Conservation (phyloP, 2,329 filamentous ascomycete species). For the Xylaria sp. region DNA sequence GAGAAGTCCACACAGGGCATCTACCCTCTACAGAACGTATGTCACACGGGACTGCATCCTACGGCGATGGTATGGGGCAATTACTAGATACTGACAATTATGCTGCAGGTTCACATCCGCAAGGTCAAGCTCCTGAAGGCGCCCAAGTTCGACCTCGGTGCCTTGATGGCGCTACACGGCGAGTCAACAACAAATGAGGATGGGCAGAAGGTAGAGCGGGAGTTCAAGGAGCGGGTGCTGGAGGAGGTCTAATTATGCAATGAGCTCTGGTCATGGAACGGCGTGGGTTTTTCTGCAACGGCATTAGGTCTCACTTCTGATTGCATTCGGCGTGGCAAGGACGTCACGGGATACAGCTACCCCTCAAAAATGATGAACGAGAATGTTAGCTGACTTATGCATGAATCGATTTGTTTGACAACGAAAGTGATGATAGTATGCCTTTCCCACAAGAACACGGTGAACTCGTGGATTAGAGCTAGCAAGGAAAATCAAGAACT, state of each 20-base stretch:
- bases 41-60: conserved; percentile 51
- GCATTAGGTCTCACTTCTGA: conserved; percentile 60
- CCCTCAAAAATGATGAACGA: conserved; percentile 50
- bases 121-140: conserved; percentile 99
- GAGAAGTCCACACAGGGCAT: conserved; percentile 99
- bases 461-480: neutral
- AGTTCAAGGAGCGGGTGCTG: conserved; percentile 98
- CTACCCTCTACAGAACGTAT: conserved; percentile 98
- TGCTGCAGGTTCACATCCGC: conserved; percentile 92
- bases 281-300: conserved; percentile 59
- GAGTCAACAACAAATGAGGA: conserved; percentile 96
- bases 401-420: conserved; percentile 34
- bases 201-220: conserved; percentile 97
- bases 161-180: conserved; percentile 95
- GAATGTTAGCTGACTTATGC: conserved; percentile 51
- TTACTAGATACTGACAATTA: conserved; percentile 49
- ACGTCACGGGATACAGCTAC: conserved; percentile 52
- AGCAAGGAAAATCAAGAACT: neutral
- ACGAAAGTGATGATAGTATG: conserved; percentile 29
- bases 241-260: conserved; percentile 82
- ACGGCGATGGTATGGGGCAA: neutral
- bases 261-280: conserved; percentile 55
- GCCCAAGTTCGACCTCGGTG: conserved; percentile 98
- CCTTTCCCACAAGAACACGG: neutral
- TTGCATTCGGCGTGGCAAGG: conserved; percentile 60